Conservation (phyloP, 2,329 filamentous ascomycete species). For the Hypocrella siamensis region DNA sequence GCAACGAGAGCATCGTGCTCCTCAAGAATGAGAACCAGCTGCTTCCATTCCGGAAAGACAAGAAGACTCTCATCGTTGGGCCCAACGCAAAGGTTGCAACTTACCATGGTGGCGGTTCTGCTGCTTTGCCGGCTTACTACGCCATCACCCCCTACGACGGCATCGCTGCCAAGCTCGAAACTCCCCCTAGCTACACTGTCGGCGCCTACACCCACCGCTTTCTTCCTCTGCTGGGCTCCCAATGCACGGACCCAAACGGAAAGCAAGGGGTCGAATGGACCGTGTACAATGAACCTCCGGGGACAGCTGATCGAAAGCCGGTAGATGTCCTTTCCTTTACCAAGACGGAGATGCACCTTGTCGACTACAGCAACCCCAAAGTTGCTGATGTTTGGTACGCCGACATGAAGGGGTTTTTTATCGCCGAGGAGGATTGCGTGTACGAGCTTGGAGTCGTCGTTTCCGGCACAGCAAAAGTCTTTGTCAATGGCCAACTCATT, state of each 20-base stretch:
- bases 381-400: slow-evolving; percentile 41
- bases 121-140: slow-evolving; percentile 44
- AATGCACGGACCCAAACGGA: slow-evolving; percentile 34
- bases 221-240: slow-evolving; percentile 39
- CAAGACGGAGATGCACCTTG: slow-evolving; percentile 33
- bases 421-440: slow-evolving; percentile 40
- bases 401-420: slow-evolving; percentile 43
- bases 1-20: slow-evolving; percentile 55
- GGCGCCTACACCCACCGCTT: slow-evolving; percentile 51
- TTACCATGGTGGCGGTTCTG: slow-evolving; percentile 51
- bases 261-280: slow-evolving; percentile 44
- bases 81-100: slow-evolving; percentile 41
- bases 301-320: slow-evolving; percentile 25
- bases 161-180: slow-evolving; percentile 38
- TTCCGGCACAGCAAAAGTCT: slow-evolving; percentile 48
- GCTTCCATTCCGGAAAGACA: slow-evolving; percentile 47
- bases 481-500: slow-evolving; percentile 44
- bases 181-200: slow-evolving; percentile 33
- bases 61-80: slow-evolving; percentile 41
- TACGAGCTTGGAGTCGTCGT: slow-evolving; percentile 55
- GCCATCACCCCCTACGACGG: slow-evolving; percentile 60
- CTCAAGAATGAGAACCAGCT: slow-evolving; percentile 54
- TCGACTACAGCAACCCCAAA: slow-evolving; percentile 36
- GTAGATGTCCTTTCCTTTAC: slow-evolving; percentile 33
- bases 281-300: slow-evolving; percentile 43